Conservation (phyloP, 768 basidiomycete species). For the Lentinula aciculospora region DNA sequence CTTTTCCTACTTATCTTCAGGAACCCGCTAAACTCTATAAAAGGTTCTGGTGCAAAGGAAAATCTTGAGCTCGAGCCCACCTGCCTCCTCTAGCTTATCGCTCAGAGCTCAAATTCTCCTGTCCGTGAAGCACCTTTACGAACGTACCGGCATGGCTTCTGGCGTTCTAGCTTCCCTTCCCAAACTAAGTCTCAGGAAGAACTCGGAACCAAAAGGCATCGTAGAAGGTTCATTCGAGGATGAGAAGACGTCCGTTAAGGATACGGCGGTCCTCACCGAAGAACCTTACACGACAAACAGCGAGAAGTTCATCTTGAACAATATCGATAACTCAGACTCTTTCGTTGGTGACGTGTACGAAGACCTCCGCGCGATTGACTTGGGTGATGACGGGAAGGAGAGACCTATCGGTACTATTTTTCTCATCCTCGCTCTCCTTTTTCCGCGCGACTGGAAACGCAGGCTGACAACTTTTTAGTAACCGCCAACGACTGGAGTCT, state of each 20-base stretch:
- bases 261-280: background rate
- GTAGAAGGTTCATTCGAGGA: constrained; percentile 2
- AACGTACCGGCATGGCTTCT: background rate
- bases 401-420: constrained; percentile 14
- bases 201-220: background rate
- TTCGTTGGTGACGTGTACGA: constrained; percentile 18
- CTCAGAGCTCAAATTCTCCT: background rate
- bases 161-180: background rate
- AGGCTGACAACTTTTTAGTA: constrained; percentile 6
- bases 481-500: constrained; percentile 17
- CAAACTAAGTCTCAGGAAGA: background rate
- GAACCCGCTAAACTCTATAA: background rate
- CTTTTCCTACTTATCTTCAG: background rate
- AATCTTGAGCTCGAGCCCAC: background rate
- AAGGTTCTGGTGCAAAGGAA: no score
- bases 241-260: constrained; percentile 8
- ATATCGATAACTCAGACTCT: background rate
- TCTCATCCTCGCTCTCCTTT: background rate
- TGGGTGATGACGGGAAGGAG: constrained; percentile 17
- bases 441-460: background rate
- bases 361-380: constrained; percentile 16
- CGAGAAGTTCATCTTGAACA: background rate
- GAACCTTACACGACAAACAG: background rate
- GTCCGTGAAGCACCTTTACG: background rate
- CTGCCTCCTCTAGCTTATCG: background rate